Evolutionary conservation across 192 early-diverging fungal genomes (phyloP), one percentile per base, ranked within the genome.

Genomic region (Paraglomus brasilianum): DNA sequence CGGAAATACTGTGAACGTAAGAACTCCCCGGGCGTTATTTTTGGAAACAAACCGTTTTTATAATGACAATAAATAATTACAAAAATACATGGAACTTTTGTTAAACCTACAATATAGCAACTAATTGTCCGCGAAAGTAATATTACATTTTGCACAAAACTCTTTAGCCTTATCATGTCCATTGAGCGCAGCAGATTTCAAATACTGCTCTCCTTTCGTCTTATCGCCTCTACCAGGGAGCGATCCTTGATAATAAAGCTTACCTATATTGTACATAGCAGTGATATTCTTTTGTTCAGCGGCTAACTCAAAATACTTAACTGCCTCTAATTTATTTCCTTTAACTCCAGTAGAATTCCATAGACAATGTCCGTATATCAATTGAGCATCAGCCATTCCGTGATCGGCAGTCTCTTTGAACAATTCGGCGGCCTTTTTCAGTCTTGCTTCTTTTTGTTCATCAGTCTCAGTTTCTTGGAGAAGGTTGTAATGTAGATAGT

Each of bases 201-300:
- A 68, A 53, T 55, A 68, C 55, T 43, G 45, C 55, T 55, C 40
- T 8, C 66, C 66, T 53, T 68, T 48, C 24, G 9, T 13, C 9
- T 36, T 11, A 68, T 68, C 66, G 21, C 21, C 15, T 42, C 44
- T 21, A 9, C 41, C 39, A 14, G 50, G 50, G n/a, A 55, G 13
- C 30, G 30, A 30, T 41, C 66, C 66, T 11, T 68, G 10, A 53
- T 68, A 68, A 68, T 68, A 68, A 43, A 68, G 5, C 19, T 68
- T 68, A 42, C 66, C 66, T 19, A 68, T 49, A 55, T 68, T 68
- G 15, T 55, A 68, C 66, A 68, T 68, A 2, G 66, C 66, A 13
- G 66, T 68, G 15, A 42, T 5, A 68, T 68, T 68, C 15, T 39
- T 52, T 44, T 55, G 17, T 43, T 68, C 66, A 10, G 66, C 66